phyloP scores from a whole-genome alignment of 805 yeast genomes.

The Zygosaccharomyces pseudorouxii region DNA sequence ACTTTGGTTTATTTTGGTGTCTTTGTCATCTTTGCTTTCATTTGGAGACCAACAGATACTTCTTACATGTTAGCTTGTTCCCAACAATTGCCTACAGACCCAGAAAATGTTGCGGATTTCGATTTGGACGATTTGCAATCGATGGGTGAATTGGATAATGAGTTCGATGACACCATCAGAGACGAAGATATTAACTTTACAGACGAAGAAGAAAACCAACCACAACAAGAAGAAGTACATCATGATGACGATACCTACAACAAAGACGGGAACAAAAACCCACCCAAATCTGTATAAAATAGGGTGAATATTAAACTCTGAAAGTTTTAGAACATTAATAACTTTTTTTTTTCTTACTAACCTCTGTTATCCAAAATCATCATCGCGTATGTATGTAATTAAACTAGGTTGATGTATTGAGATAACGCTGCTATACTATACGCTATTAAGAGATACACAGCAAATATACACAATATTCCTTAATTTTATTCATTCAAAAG shows the following conservation, averaged over 20 bases:
- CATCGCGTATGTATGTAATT: constrained; percentile 4
- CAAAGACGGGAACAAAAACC: not conserved
- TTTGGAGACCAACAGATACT: constrained; percentile 97
- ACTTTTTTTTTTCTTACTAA: not conserved
- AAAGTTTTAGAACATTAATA: not conserved
- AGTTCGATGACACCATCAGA: constrained; percentile 32
- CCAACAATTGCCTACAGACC: constrained; percentile 83
- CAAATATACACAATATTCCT: not conserved
- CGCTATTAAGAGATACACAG: constrained; percentile 3
- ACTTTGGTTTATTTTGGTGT: constrained; percentile 80
- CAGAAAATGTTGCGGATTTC: constrained; percentile 61
- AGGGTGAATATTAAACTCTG: not conserved
- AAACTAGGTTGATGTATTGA: constrained; percentile 1
- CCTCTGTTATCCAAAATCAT: constrained; percentile 3
- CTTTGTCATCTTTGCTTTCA: constrained; percentile 75
- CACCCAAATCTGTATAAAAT: not conserved
- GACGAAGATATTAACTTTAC: constrained; percentile 32
- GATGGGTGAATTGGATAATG: constrained; percentile 38
- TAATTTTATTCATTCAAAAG: constrained; percentile 35
- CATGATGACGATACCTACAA: constrained; percentile 3
- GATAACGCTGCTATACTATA: constrained; percentile 1
- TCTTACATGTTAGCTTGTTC: constrained; percentile 93
- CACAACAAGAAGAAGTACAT: constrained; percentile 4
- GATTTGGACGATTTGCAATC: constrained; percentile 54
- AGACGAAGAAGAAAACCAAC: constrained; percentile 26